These are phyloP conservation scores for Ceriops zippeliana DNA, from an alignment of 345 rosid genomes.

Conservation along the genomic window DNA sequence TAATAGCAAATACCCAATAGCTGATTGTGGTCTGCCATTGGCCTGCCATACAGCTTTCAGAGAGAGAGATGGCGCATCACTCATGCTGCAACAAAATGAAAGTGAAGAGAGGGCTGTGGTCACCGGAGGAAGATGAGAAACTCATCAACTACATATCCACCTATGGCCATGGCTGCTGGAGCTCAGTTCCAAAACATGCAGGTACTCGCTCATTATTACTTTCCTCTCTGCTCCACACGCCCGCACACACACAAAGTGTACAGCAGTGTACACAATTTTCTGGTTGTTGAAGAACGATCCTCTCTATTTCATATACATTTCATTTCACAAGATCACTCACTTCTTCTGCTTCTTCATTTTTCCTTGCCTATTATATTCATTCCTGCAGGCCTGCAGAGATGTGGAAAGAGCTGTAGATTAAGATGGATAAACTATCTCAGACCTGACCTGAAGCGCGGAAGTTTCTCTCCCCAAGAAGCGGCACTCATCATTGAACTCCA, in stretches of 20 bases:
- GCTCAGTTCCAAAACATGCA: conserved; percentile 92
- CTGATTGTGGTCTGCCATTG: conserved; percentile 31
- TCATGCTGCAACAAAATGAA: conserved; percentile 98
- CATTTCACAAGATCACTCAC: not conserved
- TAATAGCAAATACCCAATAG: conserved; percentile 15
- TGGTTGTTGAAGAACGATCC: no score
- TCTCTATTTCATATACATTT: no score
- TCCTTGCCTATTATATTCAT: not conserved
- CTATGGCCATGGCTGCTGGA: conserved; percentile 97
- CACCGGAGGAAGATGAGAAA: conserved; percentile 97
- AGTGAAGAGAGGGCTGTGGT: conserved; percentile 97
- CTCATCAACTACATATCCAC: conserved; percentile 83
- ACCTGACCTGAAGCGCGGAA: conserved; percentile 93
- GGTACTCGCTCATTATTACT: conserved; percentile 27
- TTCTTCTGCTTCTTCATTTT: not conserved
- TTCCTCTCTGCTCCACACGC: no score
- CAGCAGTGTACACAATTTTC: no score
- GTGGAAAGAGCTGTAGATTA: conserved; percentile 98
- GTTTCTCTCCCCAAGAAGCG: conserved; percentile 91
- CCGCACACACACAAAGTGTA: not conserved
- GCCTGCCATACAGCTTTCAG: conserved; percentile 6
- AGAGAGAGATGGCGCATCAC: conserved; percentile 67
- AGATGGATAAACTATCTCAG: conserved; percentile 94
- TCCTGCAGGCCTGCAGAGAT: conserved; percentile 71
- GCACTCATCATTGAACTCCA: conserved; percentile 93